Evolutionary conservation across 2,329 filamentous ascomycete species (phyloP).

Genomic region (Aspergillus sp.): DNA sequence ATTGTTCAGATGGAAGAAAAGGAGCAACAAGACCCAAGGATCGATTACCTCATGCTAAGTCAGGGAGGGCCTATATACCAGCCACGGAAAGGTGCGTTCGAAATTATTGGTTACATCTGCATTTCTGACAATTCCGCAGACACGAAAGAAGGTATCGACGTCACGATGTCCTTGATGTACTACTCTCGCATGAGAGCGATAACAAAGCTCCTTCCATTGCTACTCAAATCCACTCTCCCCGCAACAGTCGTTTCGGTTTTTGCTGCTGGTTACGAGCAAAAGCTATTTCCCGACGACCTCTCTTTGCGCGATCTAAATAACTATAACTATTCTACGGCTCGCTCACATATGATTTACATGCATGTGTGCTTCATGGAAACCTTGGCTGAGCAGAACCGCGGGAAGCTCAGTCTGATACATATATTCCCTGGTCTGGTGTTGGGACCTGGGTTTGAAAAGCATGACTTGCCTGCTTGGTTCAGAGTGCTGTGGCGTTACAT

Average conservation of each 20-base stretch:
- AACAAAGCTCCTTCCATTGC: slow-evolving; percentile 6
- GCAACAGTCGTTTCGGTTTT: slow-evolving; percentile 6
- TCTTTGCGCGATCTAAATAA: background rate
- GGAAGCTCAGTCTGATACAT: slow-evolving; percentile 2
- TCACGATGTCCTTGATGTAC: slow-evolving; percentile 11
- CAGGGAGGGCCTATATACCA: background rate
- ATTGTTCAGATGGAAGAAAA: background rate
- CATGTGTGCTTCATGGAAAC: slow-evolving; percentile 8
- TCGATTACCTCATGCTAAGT: slow-evolving; percentile 11
- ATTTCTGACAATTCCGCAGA: background rate
- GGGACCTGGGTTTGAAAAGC: slow-evolving; percentile 1
- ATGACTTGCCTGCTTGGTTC: slow-evolving; percentile 9
- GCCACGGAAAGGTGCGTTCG: slow-evolving; percentile 3
- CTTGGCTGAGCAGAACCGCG: slow-evolving; percentile 1
- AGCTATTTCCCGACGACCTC: slow-evolving; percentile 7
- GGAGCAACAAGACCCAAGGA: background rate
- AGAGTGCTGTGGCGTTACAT: slow-evolving; percentile 4
- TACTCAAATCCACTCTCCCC: slow-evolving; percentile 6
- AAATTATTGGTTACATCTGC: background rate
- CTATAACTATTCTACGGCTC: slow-evolving; percentile 5
- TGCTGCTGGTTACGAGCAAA: slow-evolving; percentile 3
- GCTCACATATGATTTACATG: slow-evolving; percentile 12
- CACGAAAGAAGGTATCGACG: slow-evolving; percentile 10
- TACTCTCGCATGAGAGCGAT: slow-evolving; percentile 11
- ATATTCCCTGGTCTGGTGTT: slow-evolving; percentile 11